A percentile compares a stretch with the other conserved stretches of the same genome.
Conservation (phyloP, 2,329 filamentous ascomycete species). For the Zasmidium citrigriseum region DNA sequence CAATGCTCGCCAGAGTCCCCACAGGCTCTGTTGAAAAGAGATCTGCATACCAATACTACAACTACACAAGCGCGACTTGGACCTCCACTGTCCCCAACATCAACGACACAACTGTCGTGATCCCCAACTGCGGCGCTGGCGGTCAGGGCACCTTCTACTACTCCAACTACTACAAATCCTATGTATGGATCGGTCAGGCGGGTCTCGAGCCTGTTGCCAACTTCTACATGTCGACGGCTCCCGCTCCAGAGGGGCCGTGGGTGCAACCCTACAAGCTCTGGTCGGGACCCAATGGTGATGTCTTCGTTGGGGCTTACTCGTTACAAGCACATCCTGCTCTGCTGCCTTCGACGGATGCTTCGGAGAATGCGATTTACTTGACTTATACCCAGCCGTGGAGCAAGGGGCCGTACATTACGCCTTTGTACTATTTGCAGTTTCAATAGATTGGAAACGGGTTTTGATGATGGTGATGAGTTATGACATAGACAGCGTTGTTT, state of each 20-base stretch:
- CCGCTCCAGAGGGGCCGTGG: slow-evolving; percentile 34
- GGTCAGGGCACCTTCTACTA: slow-evolving; percentile 32
- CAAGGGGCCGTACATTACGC: slow-evolving; percentile 6
- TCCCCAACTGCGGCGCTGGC: slow-evolving; percentile 28
- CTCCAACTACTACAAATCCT: slow-evolving; percentile 26
- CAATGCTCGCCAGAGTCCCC: slow-evolving; percentile 20
- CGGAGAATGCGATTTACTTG: slow-evolving; percentile 21
- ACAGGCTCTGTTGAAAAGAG: slow-evolving; percentile 17
- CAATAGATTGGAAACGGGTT: not conserved
- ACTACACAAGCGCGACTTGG: slow-evolving; percentile 9
- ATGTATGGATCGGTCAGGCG: slow-evolving; percentile 30
- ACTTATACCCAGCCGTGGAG: slow-evolving; percentile 15
- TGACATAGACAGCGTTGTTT: too few relatives aligned
- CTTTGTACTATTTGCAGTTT: slow-evolving; percentile 14
- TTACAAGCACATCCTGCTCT: slow-evolving; percentile 23
- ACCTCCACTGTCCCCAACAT: slow-evolving; percentile 15
- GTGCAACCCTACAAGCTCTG: slow-evolving; percentile 22
- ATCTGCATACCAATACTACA: slow-evolving; percentile 22
- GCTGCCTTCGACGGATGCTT: slow-evolving; percentile 14
- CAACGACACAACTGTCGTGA: slow-evolving; percentile 9
- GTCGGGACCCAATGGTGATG: slow-evolving; percentile 17
- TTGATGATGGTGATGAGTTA: too few relatives aligned
- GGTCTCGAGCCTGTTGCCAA: slow-evolving; percentile 14
- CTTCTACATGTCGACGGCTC: slow-evolving; percentile 32
- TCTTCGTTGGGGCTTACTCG: slow-evolving; percentile 18